Evolutionary conservation across 192 early-diverging fungal species (phyloP), one percentile per base, ranked within the genome.

Genomic region (Linnemannia zychae): DNA sequence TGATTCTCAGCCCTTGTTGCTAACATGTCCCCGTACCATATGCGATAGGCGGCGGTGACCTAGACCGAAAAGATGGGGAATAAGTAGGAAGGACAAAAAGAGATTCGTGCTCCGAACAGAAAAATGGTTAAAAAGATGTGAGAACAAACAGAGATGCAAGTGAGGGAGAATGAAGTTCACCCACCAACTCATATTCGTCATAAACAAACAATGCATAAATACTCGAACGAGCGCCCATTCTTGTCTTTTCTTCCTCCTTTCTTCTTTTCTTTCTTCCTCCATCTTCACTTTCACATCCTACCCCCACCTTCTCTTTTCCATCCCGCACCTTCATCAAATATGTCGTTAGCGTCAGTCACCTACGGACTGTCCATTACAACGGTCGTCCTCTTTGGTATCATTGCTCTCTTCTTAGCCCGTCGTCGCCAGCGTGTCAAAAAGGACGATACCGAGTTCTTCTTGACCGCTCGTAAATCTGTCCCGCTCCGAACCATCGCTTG

Each of bases 401-500:
- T 48, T 47, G 86, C 86, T 53, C 76, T 87, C 44, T 72, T 79
- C 67, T 34, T 87, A 1, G 76, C 86, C 31, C 76, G 76, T 17
- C 76, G 73, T 34, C 81, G 81, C 13, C 81, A 76, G 37, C 86
- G 86, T 22, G 38, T 79, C 63, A 67, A 74, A 68, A 44, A 78
- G 72, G 86, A 87, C 28, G 77, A 81, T 20, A 87, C 86, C 49
- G 86, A 87, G 74, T 87, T 87, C 86, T 87, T 87, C 77, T 66
- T 87, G 36, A 87, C 86, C 16, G 86, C 86, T 11, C 79, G 86
- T 24, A 77, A 82, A 47, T 82, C 79, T 6, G 73, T 82, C 28
- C 86, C 86, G 6, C 53, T 67, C 24, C 53, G 63, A 38, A 82
- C 80, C 48, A 87, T 87, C 50, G 86, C 86, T 47, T 81, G 86